Evolutionary conservation across 1,139 yeast species (phyloP), one percentile per base, ranked within the genome.

Genomic region (Blastobotrys ciferrii): DNA sequence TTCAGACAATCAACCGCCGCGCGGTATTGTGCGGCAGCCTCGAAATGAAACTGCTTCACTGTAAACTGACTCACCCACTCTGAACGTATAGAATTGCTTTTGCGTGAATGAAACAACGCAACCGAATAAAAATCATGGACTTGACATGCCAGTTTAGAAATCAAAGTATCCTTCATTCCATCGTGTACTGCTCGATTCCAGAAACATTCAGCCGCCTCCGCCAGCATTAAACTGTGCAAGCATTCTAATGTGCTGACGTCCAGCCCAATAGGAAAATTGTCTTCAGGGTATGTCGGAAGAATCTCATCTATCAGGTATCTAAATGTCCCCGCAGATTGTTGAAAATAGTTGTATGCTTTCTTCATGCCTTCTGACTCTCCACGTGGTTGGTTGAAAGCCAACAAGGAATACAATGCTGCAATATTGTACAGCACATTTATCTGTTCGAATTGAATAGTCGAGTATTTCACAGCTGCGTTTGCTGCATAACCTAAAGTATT

Each of bases 201-300:
- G 48, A 84, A 81, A 9, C 80, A 74, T 61, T 91, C 97, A 64
- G 89, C 96, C 0, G 96, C 94, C 59, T 88, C 95, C 0, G 95
- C 95, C 36, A 86, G 62, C 78, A 80, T 78, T 18, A 88, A 58
- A n/a, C 51, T 53, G 33, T 71, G 59, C 39, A 82, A 60, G 2
- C 78, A 67, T 5, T 67, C 66, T 12, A 80, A 57, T 0, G 79
- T 72, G n/a, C 69, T 70, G 0, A 54, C 44, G 43, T 76, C 76
- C 12, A 81, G 60, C 44, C 76, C 82, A 12, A 69, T 54, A 1
- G 81, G 80, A 56, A 61, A 58, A 5, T 53, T 41, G 48, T 57
- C 48, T 52, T 55, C 46, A 50, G 66, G 33, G 33, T 54, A 49
- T 7, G 25, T 36, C 1, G 66, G 62, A 4, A 64, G 35, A 1